A percentile compares a stretch with the other conserved stretches of the same genome.
Evolutionary conservation across 495 filamentous ascomycete species (phyloP).

Genomic region (Aspergillus homomorphus): DNA sequence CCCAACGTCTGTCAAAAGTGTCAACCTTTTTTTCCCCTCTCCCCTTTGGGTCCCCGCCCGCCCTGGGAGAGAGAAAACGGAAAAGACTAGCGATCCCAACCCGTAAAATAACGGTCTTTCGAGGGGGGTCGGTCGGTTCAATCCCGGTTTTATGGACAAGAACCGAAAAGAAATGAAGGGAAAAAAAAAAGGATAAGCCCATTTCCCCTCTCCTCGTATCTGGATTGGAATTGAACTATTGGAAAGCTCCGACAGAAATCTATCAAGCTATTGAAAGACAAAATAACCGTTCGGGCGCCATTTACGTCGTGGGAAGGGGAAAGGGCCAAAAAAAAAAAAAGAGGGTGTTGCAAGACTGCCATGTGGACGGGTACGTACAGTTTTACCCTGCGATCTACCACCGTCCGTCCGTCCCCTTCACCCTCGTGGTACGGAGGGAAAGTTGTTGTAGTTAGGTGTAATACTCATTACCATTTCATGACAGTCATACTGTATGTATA

Average conservation of each 20-base stretch:
- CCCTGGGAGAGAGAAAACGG: background rate
- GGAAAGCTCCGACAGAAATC: background rate
- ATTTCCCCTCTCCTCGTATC: background rate
- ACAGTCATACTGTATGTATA: no score
- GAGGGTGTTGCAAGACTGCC: conserved; percentile 17
- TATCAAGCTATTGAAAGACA: background rate
- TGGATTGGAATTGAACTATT: background rate
- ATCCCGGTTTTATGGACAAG: no score
- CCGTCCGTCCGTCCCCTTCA: background rate
- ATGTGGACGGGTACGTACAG: conserved; percentile 23
- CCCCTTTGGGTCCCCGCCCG: background rate
- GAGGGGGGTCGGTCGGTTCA: no score
- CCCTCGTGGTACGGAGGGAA: conserved; percentile 23
- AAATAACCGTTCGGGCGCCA: conserved; percentile 14
- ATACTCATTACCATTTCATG: no score
- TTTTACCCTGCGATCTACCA: conserved; percentile 16
- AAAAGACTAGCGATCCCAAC: background rate
- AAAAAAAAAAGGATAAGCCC: background rate
- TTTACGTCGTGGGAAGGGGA: conserved; percentile 10
- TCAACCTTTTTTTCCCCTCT: background rate
- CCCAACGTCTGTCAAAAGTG: conserved; percentile 4
- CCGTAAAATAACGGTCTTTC: background rate
- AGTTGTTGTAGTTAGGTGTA: no score
- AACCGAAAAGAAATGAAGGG: no score
- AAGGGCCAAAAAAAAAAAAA: no score